Percentiles rank a stretch among this genome's conserved stretches.
Conservation (phyloP, 495 filamentous ascomycete species). For the Talaromyces wortmannii region DNA sequence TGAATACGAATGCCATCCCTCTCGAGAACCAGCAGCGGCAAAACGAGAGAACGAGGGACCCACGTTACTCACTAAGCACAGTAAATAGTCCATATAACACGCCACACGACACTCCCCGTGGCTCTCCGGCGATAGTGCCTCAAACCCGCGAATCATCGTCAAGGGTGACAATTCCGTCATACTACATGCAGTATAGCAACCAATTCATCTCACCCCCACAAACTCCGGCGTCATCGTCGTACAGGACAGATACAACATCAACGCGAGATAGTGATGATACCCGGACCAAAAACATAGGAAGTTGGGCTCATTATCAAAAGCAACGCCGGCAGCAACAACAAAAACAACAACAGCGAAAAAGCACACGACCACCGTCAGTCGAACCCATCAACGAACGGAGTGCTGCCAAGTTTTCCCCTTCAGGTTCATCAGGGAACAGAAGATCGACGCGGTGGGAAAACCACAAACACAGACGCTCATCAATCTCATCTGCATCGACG, state of each 20-base stretch:
- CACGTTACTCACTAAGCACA: no score
- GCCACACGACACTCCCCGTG: not conserved
- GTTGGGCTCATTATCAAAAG: not conserved
- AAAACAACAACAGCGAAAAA: not conserved
- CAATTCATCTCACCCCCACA: not conserved
- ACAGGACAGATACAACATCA: not conserved
- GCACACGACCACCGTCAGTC: not conserved
- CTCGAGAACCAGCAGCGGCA: no score
- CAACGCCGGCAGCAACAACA: not conserved
- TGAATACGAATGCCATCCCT: no score
- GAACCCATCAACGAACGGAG: not conserved
- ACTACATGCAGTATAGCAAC: not conserved
- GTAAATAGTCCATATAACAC: not conserved
- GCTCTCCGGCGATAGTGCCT: not conserved
- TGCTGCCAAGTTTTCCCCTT: no score
- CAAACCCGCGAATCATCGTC: not conserved
- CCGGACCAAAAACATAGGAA: not conserved
- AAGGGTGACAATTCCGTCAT: slow-evolving; percentile 1
- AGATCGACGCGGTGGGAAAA: not conserved
- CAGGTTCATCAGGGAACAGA: no score
- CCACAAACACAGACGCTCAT: not conserved
- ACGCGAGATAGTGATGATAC: not conserved
- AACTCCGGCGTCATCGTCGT: no score
- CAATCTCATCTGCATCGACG: not conserved
- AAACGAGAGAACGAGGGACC: no score